Evolutionary conservation across 75 land plant genomes (phyloP).

Genomic region (Cunninghamia lanceolata): DNA sequence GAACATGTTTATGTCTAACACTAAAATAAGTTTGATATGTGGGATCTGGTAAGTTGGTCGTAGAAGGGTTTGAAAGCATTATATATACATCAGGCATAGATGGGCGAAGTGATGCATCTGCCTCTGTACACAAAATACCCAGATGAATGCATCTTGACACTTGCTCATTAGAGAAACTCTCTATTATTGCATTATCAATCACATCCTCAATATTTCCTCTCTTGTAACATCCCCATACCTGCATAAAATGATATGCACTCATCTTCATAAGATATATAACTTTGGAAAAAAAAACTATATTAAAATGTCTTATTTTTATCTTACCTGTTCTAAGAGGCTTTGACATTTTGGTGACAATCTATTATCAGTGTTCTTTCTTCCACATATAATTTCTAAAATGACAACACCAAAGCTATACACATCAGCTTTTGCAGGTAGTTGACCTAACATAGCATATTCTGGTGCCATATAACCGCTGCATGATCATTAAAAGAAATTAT

Average conservation of each 20-base stretch:
- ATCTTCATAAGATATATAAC: no score
- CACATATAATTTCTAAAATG: no score
- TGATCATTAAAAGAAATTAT: no score
- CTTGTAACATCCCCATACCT: not conserved
- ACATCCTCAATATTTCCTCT: not conserved
- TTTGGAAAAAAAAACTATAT: no score
- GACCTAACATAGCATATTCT: no score
- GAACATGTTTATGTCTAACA: not conserved
- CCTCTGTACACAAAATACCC: conserved; percentile 21
- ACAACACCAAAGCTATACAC: no score
- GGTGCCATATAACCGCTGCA: no score
- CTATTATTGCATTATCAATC: not conserved
- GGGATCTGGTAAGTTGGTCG: not conserved
- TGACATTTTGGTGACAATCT: not conserved
- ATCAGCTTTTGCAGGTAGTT: no score
- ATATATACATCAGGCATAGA: conserved; percentile 13
- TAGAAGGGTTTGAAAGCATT: conserved; percentile 7
- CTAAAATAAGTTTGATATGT: not conserved
- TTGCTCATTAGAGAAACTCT: not conserved
- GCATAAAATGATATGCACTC: no score
- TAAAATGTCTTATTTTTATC: not conserved
- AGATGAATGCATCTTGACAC: conserved; percentile 14
- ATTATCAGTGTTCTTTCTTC: no score
- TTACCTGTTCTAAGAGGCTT: not conserved
- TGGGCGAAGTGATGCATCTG: conserved; percentile 8